Evolutionary conservation across 345 rosid genomes (phyloP), one percentile per base, ranked within the genome.

Genomic region (Eucalyptus guilfoylei): DNA sequence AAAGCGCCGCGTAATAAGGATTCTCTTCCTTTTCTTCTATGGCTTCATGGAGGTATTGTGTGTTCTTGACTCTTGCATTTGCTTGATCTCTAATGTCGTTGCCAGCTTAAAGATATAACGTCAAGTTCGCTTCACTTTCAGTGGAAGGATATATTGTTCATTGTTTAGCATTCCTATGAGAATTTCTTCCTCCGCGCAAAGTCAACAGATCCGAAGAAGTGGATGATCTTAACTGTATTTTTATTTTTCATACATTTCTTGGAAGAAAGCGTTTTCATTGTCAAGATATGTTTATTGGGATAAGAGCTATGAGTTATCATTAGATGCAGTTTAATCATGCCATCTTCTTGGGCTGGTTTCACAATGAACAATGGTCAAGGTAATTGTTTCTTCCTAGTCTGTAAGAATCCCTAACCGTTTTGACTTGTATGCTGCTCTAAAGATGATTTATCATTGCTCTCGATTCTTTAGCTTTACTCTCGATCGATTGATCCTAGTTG

Each of bases 21-120:
- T 62, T 48, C 67, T 89, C 42, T 72, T 86, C 89, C 89, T 64
- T 89, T 90, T 9, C 89, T 88, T 44, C 89, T 90, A 7, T 86
- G 91, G 89, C 91, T 88, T 44, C 87, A 87, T 67, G 91, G 91
- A 85, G 91, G 89, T 85, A 88, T 44, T 21, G 24, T n/a, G 60
- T 52, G 37, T 81, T 40, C n/a, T 47, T 28, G 24, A 81, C 32
- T 44, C 49, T 81, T 11, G 86, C 49, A 67, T 32, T 67, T 67
- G 76, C 21, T 16, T 34, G 21, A 14, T n/a, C 37, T 64, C 76
- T n/a, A 64, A 64, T 64, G 76, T 47, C 49, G 24, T 81, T 81
- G 86, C 86, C 86, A 23, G 40, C 17, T 62, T 62, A 14, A n/a
- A 64, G 76, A 64, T n/a, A 30, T 14, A n/a, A 64, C 15, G 32